Conservation (phyloP, 768 basidiomycete genomes). For the Jaapia argillacea region DNA sequence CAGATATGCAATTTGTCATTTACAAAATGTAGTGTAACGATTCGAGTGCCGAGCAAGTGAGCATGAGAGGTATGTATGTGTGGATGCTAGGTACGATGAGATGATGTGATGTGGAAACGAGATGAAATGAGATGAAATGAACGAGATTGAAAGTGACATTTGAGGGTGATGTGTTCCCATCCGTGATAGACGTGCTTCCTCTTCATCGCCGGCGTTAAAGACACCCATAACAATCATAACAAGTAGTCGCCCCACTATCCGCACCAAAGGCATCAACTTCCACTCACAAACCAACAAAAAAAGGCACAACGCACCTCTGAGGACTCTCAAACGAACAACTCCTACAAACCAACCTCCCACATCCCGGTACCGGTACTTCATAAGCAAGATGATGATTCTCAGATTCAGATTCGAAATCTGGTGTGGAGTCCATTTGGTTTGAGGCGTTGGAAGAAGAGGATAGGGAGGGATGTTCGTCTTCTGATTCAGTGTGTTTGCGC, state of each 20-base stretch:
- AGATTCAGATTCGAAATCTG: background rate
- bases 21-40: too few relatives aligned
- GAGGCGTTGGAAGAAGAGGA: too few relatives aligned
- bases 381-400: background rate
- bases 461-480: too few relatives aligned
- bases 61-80: too few relatives aligned
- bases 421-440: too few relatives aligned
- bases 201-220: too few relatives aligned
- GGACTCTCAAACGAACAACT: constrained; percentile 34
- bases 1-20: too few relatives aligned
- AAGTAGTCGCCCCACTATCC: background rate
- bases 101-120: too few relatives aligned
- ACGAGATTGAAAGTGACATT: background rate
- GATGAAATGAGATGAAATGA: background rate
- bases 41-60: too few relatives aligned
- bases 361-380: constrained; percentile 18
- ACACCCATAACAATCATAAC: background rate
- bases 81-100: too few relatives aligned
- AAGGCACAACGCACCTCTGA: constrained; percentile 22
- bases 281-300: background rate
- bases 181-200: background rate
- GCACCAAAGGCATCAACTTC: background rate
- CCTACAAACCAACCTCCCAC: constrained; percentile 32
- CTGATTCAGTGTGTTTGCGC: constrained; percentile 5
- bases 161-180: background rate